These are phyloP conservation scores for Skeletonema menzelii DNA, from an alignment of 108 stramenopile genomes.

Conservation along the genomic window DNA sequence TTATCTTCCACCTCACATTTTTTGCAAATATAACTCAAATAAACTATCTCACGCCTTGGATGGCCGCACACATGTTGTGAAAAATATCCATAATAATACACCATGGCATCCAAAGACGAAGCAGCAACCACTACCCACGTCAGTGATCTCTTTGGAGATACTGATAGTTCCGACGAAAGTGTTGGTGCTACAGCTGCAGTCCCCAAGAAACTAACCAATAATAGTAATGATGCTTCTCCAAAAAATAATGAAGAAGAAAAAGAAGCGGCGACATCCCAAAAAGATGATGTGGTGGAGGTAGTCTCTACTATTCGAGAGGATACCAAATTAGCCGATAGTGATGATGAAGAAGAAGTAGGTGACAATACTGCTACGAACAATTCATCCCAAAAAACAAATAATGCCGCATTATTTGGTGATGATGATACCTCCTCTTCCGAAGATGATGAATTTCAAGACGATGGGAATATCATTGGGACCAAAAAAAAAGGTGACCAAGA, in stretches of 20 bases:
- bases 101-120: slow-evolving; percentile 20
- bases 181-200: not conserved
- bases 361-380: not conserved
- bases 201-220: too few species aligned
- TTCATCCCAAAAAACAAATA: not conserved
- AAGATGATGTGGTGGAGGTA: too few species aligned
- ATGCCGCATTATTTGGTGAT: slow-evolving; percentile 25
- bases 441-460: slow-evolving; percentile 38
- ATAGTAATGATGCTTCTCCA: not conserved
- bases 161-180: slow-evolving; percentile 33
- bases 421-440: slow-evolving; percentile 45
- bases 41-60: too few species aligned
- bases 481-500: not conserved
- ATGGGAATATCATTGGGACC: slow-evolving; percentile 26
- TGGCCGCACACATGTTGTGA: too few species aligned
- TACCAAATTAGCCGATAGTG: slow-evolving; percentile 41
- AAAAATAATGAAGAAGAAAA: not conserved
- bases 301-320: not conserved
- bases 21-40: not conserved
- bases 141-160: slow-evolving; percentile 35
- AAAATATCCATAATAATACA: not conserved
- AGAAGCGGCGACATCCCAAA: too few species aligned
- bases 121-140: slow-evolving; percentile 7
- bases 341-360: slow-evolving; percentile 46
- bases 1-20: too few species aligned